These are phyloP conservation scores for Agaricus subrufescens DNA, from an alignment of 768 basidiomycete species.

Conservation along the genomic window DNA sequence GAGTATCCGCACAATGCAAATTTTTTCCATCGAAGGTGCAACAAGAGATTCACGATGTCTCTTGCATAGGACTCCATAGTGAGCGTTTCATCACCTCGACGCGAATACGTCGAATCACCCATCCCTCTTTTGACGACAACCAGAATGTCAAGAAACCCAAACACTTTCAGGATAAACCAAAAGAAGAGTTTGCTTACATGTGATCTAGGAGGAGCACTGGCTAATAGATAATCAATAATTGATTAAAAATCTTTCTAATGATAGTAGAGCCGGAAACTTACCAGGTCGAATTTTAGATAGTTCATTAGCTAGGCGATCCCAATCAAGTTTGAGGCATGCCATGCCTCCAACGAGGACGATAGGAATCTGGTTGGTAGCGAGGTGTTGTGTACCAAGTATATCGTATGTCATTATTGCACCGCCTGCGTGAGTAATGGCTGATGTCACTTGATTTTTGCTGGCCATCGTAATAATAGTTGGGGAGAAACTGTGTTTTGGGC, in stretches of 20 bases:
- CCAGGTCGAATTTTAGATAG: slow-evolving; percentile 37
- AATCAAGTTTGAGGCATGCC: slow-evolving; percentile 35
- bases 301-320: slow-evolving; percentile 28
- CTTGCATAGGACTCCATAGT: slow-evolving; percentile 41
- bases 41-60: slow-evolving; percentile 34
- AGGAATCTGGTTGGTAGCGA: slow-evolving; percentile 23
- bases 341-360: slow-evolving; percentile 40
- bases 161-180: not conserved
- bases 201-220: slow-evolving; percentile 43
- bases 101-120: slow-evolving; percentile 34
- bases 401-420: slow-evolving; percentile 39
- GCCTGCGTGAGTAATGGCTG: slow-evolving; percentile 29
- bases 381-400: slow-evolving; percentile 29
- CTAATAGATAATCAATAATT: not conserved
- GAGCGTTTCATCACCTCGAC: slow-evolving; percentile 28
- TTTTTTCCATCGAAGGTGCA: slow-evolving; percentile 33
- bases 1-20: slow-evolving; percentile 44
- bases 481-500: too few species aligned
- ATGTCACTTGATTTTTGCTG: not conserved
- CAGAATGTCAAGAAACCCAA: too few species aligned
- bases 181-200: not conserved
- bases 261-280: slow-evolving; percentile 11
- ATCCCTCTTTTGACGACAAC: slow-evolving; percentile 30
- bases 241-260: too few species aligned
- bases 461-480: not conserved